These are phyloP conservation scores for Skeletonema potamos DNA, from an alignment of 108 stramenopile genomes.

Conservation along the genomic window DNA sequence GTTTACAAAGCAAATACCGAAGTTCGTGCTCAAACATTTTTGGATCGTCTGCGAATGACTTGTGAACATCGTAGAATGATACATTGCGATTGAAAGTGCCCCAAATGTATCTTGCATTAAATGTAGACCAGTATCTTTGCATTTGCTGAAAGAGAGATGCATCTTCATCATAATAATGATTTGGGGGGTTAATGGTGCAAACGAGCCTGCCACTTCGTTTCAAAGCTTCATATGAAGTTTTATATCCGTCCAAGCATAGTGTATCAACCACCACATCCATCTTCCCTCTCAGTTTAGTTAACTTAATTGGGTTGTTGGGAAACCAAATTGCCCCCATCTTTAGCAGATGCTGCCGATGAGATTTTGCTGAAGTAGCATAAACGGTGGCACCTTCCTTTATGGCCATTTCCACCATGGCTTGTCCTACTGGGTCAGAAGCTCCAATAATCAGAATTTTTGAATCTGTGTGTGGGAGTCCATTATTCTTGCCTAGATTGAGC, in stretches of 20 bases:
- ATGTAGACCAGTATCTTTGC: slow-evolving; percentile 30
- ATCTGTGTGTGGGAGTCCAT: slow-evolving; percentile 40
- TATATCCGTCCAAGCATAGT: slow-evolving; percentile 48
- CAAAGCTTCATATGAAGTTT: slow-evolving; percentile 41
- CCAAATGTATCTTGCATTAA: slow-evolving; percentile 49
- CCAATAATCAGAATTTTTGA: slow-evolving; percentile 68
- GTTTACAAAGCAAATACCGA: slow-evolving; percentile 45
- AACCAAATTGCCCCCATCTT: slow-evolving; percentile 55
- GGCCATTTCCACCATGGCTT: slow-evolving; percentile 66
- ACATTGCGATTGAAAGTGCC: too few species aligned
- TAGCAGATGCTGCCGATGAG: slow-evolving; percentile 47
- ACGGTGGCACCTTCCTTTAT: slow-evolving; percentile 54
- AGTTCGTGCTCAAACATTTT: slow-evolving; percentile 51
- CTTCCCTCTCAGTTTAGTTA: slow-evolving; percentile 46
- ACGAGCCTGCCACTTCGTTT: slow-evolving; percentile 48
- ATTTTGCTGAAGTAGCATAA: slow-evolving; percentile 57
- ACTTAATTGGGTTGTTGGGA: slow-evolving; percentile 48
- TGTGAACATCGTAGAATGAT: slow-evolving; percentile 48
- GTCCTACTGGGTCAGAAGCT: slow-evolving; percentile 53
- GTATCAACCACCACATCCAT: slow-evolving; percentile 75
- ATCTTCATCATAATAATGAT: slow-evolving; percentile 33
- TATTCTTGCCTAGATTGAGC: slow-evolving; percentile 35
- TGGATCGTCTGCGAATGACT: slow-evolving; percentile 48
- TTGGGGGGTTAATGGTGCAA: slow-evolving; percentile 13
- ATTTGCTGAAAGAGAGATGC: slow-evolving; percentile 31